Percentiles rank a stretch among this genome's conserved stretches.
phyloP scores from a whole-genome alignment of 2,329 filamentous ascomycete species.

The Didymellaceae sp. region DNA sequence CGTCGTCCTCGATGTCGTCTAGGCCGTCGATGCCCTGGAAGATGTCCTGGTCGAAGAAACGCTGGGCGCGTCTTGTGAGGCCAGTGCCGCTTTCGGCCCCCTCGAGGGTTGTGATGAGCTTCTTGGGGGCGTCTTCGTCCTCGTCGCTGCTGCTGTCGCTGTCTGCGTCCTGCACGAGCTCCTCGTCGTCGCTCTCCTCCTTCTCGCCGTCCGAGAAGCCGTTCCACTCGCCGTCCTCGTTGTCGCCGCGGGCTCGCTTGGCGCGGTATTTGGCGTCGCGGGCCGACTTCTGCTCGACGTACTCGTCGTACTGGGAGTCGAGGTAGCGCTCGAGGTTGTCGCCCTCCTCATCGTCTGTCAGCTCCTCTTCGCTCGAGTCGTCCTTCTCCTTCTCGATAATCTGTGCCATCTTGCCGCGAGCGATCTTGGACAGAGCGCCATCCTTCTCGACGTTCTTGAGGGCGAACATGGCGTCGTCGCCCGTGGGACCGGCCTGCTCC shows the following conservation, averaged over 20 bases:
- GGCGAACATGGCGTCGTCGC: slow-evolving; percentile 84
- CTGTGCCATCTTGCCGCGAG: slow-evolving; percentile 79
- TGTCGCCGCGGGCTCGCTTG: slow-evolving; percentile 83
- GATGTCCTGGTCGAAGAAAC: slow-evolving; percentile 94
- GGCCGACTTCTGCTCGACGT: slow-evolving; percentile 78
- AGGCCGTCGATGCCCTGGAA: slow-evolving; percentile 82
- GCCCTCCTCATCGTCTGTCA: slow-evolving; percentile 79
- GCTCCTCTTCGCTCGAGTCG: slow-evolving; percentile 57
- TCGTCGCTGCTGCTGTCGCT: slow-evolving; percentile 70
- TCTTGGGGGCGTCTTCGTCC: slow-evolving; percentile 53
- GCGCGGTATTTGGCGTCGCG: slow-evolving; percentile 86
- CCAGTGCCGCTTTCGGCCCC: slow-evolving; percentile 59
- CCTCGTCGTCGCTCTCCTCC: slow-evolving; percentile 64
- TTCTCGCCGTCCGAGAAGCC: slow-evolving; percentile 74
- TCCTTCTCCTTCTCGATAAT: slow-evolving; percentile 61
- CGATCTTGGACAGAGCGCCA: slow-evolving; percentile 70
- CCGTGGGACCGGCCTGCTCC: slow-evolving; percentile 80
- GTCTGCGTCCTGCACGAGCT: slow-evolving; percentile 64
- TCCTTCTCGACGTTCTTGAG: slow-evolving; percentile 82
- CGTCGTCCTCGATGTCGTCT: slow-evolving; percentile 60
- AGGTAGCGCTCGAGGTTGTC: slow-evolving; percentile 85
- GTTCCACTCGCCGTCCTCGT: slow-evolving; percentile 81
- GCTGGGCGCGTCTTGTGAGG: slow-evolving; percentile 82
- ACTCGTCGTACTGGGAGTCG: slow-evolving; percentile 85
- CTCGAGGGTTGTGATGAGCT: slow-evolving; percentile 69